Evolutionary conservation across 148 eudicot genomes (phyloP), one percentile per base, ranked within the genome.

Genomic region (Rhododendron molle): DNA sequence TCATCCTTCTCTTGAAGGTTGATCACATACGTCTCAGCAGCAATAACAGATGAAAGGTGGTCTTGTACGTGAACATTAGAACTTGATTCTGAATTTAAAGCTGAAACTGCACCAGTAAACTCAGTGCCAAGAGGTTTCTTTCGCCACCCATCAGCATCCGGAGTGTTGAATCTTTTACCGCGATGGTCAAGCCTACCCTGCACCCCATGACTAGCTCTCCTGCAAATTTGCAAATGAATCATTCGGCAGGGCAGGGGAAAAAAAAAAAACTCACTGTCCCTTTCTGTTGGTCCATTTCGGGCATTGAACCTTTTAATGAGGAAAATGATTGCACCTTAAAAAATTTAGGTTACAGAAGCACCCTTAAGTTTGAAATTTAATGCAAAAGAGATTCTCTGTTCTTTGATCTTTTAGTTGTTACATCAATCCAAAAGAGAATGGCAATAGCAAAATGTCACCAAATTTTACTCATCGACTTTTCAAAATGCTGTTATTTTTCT

Each of bases 61-160:
- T 83, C 91, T 43, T 84, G 65, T 69, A 71, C 87, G 23, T 85
- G 90, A 82, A 87, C 85, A 47, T 85, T 87, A 81, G 87, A 15
- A 74, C 73, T 83, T 74, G 88, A 79, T 85, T 88, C 91, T 81
- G 87, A 80, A 88, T 86, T 89, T 73, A 88, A 83, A 65, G 87
- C 82, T 40, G 81, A 44, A 78, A 81, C 85, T n/a, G n/a, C 90
- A 82, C 74, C 28, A 4, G 86, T 83, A 26, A 87, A 72, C 88
- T 91, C 96, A 30, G 81, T 16, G 20, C 50, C 86, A 76, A 80
- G 72, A 84, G 92, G 86, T 79, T 88, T 93, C 86, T 88, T 93
- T 71, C 86, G 88, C 94, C 92, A 87, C 49, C 94, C 95, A 87
- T 91, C 94, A 69, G 83, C 86, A 80, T 93, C 96, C 46, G 87